Evolutionary conservation across 805 yeast genomes (phyloP).

Genomic region (Starmerella davenportii): DNA sequence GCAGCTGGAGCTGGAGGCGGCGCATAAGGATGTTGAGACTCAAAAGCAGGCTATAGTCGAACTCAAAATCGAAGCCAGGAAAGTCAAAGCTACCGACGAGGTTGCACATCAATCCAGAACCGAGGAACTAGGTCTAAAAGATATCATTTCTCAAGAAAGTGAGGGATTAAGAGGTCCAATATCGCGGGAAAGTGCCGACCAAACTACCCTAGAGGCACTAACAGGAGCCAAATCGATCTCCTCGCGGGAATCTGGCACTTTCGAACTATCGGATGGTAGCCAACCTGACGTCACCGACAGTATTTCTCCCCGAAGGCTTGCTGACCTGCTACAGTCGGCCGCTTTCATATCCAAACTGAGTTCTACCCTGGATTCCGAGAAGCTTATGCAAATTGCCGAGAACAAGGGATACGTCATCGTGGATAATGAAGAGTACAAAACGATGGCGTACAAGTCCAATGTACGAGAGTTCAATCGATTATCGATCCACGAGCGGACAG

Average conservation of each 20-base stretch:
- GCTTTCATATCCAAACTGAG: no score
- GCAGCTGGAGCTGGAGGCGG: background rate
- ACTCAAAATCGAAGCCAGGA: no score
- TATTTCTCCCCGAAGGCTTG: no score
- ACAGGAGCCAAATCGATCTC: background rate
- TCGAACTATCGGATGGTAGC: background rate
- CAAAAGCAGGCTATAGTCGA: no score
- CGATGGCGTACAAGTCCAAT: background rate
- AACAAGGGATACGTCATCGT: background rate
- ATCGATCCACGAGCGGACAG: slow-evolving; percentile 9
- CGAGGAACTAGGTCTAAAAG: no score
- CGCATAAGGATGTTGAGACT: background rate
- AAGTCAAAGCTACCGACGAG: no score
- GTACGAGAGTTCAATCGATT: slow-evolving; percentile 6
- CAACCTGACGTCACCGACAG: background rate
- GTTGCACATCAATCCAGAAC: no score
- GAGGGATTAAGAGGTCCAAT: no score
- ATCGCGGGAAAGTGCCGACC: no score
- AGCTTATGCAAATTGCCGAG: background rate
- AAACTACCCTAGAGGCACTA: no score
- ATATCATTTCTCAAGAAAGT: no score
- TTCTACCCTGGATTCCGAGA: background rate
- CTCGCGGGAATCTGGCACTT: background rate
- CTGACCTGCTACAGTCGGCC: background rate
- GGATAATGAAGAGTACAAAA: no score